phyloP scores from a whole-genome alignment of 345 rosid species.

The Eutrema yunnanense region DNA sequence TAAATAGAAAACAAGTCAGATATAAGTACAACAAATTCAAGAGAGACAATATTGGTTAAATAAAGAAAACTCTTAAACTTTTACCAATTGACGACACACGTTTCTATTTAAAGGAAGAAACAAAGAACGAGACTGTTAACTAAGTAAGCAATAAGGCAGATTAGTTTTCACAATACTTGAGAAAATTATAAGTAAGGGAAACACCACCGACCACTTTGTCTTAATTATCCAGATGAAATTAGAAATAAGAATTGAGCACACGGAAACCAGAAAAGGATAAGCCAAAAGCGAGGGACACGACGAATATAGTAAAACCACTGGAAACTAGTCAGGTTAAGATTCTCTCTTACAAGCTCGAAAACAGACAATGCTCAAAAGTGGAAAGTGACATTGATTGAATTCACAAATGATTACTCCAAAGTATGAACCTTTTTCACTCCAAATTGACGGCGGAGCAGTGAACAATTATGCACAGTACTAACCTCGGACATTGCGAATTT shows the following conservation, averaged over 20 bases:
- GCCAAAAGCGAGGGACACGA: not conserved
- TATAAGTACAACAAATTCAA: not conserved
- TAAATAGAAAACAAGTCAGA: not conserved
- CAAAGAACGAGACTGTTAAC: not conserved
- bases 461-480: not conserved
- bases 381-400: slow-evolving; percentile 13
- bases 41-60: not conserved
- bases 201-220: slow-evolving; percentile 8
- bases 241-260: not conserved
- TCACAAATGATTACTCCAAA: slow-evolving; percentile 19
- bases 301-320: slow-evolving; percentile 7
- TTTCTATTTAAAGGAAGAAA: not conserved
- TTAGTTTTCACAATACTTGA: not conserved
- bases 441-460: not conserved
- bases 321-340: not conserved
- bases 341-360: not conserved
- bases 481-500: not conserved
- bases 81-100: not conserved
- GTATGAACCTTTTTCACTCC: not conserved
- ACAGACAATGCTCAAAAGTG: slow-evolving; percentile 12
- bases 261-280: slow-evolving; percentile 11
- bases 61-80: not conserved
- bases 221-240: slow-evolving; percentile 1
- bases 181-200: not conserved
- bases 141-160: not conserved